These are phyloP conservation scores for Septoria petroselini DNA, from an alignment of 2,329 filamentous ascomycete species.

Conservation along the genomic window DNA sequence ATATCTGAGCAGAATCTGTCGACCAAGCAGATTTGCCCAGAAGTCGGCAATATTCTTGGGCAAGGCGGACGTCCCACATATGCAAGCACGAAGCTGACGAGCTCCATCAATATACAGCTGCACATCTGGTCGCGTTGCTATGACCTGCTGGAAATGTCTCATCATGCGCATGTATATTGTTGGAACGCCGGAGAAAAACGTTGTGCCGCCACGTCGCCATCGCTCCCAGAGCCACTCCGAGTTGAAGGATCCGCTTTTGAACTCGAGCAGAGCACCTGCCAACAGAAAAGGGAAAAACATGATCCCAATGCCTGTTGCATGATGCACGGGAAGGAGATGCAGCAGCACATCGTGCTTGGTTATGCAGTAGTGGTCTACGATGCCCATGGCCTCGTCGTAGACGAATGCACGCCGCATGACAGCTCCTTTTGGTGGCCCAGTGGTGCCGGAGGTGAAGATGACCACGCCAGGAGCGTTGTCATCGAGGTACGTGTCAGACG, in stretches of 20 bases:
- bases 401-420: conserved; percentile 46
- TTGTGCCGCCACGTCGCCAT: conserved; percentile 43
- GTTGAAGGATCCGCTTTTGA: conserved; percentile 46
- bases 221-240: conserved; percentile 46
- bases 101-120: conserved; percentile 46
- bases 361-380: conserved; percentile 43
- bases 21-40: conserved; percentile 47
- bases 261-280: conserved; percentile 49
- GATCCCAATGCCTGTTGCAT: conserved; percentile 52
- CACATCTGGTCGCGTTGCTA: conserved; percentile 34
- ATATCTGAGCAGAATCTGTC: conserved; percentile 48
- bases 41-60: conserved; percentile 52
- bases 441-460: conserved; percentile 50
- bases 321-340: conserved; percentile 52
- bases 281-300: conserved; percentile 49
- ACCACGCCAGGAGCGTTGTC: conserved; percentile 44
- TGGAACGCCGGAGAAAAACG: conserved; percentile 53
- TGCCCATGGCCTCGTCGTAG: conserved; percentile 39
- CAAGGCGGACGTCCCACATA: conserved; percentile 50
- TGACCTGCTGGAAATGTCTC: conserved; percentile 43
- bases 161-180: conserved; percentile 52
- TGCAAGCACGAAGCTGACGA: conserved; percentile 41
- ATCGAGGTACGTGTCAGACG: conserved; percentile 42
- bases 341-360: conserved; percentile 45
- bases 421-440: conserved; percentile 46